Evolutionary conservation across 768 basidiomycete genomes (phyloP), one percentile per base, ranked within the genome.

Genomic region (Serendipita sp.): DNA sequence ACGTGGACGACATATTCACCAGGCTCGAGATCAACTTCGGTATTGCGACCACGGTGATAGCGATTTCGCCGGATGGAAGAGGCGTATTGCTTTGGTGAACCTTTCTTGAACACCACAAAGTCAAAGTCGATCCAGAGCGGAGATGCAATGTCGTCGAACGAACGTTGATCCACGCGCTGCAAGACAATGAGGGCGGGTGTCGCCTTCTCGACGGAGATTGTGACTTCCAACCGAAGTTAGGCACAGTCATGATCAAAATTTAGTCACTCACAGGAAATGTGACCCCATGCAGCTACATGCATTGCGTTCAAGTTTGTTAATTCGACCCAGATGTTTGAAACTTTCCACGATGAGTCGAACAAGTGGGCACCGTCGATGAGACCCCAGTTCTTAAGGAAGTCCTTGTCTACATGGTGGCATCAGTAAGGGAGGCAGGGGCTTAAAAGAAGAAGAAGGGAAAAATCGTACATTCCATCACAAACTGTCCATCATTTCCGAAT

Each of bases 401-500:
- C 69, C n/a, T 64, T 63, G 47, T 70, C 68, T 69, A 28, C 3
- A 37, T 7, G 24, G 3, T 24, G 30, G 3, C 15, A 4, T 54
- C 35, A 65, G 47, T 28, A 18, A n/a, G 7, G 18, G 15, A 3
- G 28, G 3, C 11, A 7, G 60, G 32, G 10, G 10, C 30, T 16
- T 15, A 15, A 64, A 30, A 30, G 13, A 11, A 3, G 3, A 34
- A 3, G 11, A 54, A 47, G n/a, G 34, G 37, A 15, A 47, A 48
- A 28, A 10, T 18, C 68, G 41, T 13, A 62, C 56, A 67, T 48
- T 82, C 81, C 81, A 82, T 81, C 16, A 83, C 73, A 65, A 83
- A 83, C 63, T 80, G 74, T 0, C 82, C 82, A 65, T 80, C 78
- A 78, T 71, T 70, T 1, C 81, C 81, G 65, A 83, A 83, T 0